Evolutionary conservation across 2,329 filamentous ascomycete species (phyloP).

Genomic region (Aspergillus pseudoterreus): DNA sequence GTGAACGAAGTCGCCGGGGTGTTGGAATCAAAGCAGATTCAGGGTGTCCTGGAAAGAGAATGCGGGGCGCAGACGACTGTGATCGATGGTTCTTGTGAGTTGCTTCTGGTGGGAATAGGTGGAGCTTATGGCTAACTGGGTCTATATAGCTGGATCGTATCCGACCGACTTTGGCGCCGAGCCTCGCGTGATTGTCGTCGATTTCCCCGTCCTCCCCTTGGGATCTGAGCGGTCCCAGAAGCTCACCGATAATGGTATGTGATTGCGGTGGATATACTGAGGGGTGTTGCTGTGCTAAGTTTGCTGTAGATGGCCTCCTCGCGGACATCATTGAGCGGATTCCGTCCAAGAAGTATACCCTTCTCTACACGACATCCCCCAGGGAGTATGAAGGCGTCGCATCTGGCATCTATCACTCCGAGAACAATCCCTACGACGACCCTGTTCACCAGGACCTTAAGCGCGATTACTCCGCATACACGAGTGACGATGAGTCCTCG

Average conservation of each 20-base stretch:
- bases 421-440: slow-evolving; percentile 52
- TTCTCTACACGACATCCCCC: slow-evolving; percentile 70
- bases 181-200: slow-evolving; percentile 43
- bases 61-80: slow-evolving; percentile 45
- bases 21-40: slow-evolving; percentile 44
- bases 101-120: slow-evolving; percentile 4
- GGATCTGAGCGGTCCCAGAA: slow-evolving; percentile 34
- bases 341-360: slow-evolving; percentile 62
- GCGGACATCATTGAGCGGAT: slow-evolving; percentile 45
- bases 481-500: slow-evolving; percentile 36
- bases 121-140: slow-evolving; percentile 14
- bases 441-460: slow-evolving; percentile 70
- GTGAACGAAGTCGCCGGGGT: slow-evolving; percentile 53
- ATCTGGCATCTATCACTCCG: slow-evolving; percentile 57
- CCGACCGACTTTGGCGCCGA: slow-evolving; percentile 32
- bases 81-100: slow-evolving; percentile 44
- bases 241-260: slow-evolving; percentile 43
- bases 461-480: slow-evolving; percentile 50
- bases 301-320: slow-evolving; percentile 43
- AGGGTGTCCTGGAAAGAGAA: slow-evolving; percentile 40
- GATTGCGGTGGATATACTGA: neutral
- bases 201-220: slow-evolving; percentile 42
- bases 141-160: slow-evolving; percentile 36
- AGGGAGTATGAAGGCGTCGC: slow-evolving; percentile 31
- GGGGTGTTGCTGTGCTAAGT: neutral